Conservation (phyloP, 2,329 filamentous ascomycete species). For the Trichoderma lentiforme region DNA sequence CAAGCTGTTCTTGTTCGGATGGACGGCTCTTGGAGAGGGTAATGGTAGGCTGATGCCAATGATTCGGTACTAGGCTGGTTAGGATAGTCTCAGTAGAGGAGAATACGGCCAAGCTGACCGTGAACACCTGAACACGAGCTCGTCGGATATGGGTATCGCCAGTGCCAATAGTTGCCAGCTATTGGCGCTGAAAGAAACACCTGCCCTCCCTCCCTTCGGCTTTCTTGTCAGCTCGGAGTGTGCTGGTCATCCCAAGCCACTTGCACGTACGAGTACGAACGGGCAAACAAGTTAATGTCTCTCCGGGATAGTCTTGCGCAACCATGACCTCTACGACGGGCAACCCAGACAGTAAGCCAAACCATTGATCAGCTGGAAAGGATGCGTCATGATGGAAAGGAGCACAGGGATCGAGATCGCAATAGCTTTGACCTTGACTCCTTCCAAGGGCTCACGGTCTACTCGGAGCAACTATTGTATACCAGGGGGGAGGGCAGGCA, state of each 20-base stretch:
- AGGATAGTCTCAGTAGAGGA: not conserved
- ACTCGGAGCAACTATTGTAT: not conserved
- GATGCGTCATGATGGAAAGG: not conserved
- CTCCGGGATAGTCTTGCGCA: not conserved
- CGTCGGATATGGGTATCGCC: not conserved
- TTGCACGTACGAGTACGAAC: not conserved
- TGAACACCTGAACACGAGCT: not conserved
- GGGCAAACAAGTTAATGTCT: not conserved
- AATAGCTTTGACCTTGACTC: not conserved
- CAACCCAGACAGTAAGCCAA: not conserved
- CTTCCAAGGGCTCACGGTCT: constrained; percentile 6
- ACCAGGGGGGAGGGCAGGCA: not conserved
- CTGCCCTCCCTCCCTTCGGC: not conserved
- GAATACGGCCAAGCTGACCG: not conserved
- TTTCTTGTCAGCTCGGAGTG: not conserved
- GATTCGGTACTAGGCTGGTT: not conserved
- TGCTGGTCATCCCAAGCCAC: not conserved
- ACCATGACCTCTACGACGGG: not conserved
- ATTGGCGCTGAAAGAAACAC: not conserved
- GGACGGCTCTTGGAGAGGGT: not conserved
- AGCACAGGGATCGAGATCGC: constrained; percentile 6
- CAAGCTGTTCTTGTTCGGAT: not conserved
- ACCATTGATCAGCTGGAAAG: not conserved
- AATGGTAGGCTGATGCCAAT: not conserved
- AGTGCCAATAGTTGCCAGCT: not conserved